Percentiles rank a stretch among this genome's conserved stretches.
Evolutionary conservation across 1,284 basidiomycete genomes (phyloP).

Genomic region (Psilocybe mexicana): DNA sequence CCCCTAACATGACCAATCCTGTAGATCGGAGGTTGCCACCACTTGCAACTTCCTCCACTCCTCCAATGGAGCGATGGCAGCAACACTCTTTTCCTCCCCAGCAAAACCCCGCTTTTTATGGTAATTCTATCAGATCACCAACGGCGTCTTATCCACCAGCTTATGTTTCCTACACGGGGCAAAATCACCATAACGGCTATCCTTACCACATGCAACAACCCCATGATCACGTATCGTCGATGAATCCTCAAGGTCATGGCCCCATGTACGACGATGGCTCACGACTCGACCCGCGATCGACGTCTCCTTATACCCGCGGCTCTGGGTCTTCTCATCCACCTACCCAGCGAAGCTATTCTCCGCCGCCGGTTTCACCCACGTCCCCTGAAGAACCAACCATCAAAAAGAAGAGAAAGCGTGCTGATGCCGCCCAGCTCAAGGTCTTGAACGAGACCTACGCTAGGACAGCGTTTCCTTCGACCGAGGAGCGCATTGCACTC

Average conservation of each 20-base stretch:
- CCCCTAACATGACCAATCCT: conserved; percentile 41
- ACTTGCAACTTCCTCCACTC: conserved; percentile 31
- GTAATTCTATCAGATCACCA: conserved; percentile 53
- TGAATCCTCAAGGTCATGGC: conserved; percentile 29
- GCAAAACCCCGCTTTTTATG: conserved; percentile 29
- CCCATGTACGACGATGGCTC: conserved; percentile 32
- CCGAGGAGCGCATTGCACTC: conserved; percentile 75
- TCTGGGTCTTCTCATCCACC: conserved; percentile 29
- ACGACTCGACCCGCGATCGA: conserved; percentile 37
- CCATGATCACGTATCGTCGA: conserved; percentile 32
- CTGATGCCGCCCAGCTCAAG: conserved; percentile 75
- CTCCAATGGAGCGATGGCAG: conserved; percentile 50
- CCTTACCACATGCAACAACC: conserved; percentile 36
- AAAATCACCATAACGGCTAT: conserved; percentile 35
- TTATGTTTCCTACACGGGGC: conserved; percentile 40
- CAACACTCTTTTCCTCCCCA: conserved; percentile 39
- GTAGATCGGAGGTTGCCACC: conserved; percentile 41
- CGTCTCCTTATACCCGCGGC: conserved; percentile 42
- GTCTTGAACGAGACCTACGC: conserved; percentile 77
- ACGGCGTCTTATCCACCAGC: conserved; percentile 51
- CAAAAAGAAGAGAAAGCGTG: conserved; percentile 85
- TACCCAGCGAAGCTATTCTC: conserved; percentile 25
- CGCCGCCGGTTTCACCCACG: conserved; percentile 34
- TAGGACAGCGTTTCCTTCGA: conserved; percentile 81
- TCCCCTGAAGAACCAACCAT: conserved; percentile 59